Conservation (phyloP, 1,139 yeast species). For the Trichomonascaceae sp. region DNA sequence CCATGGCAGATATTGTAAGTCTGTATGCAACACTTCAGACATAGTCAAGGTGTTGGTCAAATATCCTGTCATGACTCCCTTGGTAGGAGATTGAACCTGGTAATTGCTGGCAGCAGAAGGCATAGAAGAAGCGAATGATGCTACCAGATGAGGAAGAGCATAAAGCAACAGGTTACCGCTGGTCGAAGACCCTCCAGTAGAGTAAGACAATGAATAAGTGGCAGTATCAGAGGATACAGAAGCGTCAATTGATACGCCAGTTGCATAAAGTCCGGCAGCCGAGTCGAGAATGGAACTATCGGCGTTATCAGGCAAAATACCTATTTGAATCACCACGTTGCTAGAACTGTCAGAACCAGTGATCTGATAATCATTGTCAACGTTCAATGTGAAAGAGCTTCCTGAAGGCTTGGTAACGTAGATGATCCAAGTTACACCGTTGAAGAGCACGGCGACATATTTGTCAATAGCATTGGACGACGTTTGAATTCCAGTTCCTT, state of each 20-base stretch:
- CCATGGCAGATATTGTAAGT: constrained; percentile 61
- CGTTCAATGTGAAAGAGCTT: constrained; percentile 35
- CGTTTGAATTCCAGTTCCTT: constrained; percentile 32
- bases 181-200: constrained; percentile 47
- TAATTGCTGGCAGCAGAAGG: constrained; percentile 42
- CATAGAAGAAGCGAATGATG: constrained; percentile 41
- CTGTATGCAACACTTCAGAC: constrained; percentile 45
- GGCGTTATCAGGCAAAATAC: constrained; percentile 43
- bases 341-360: constrained; percentile 41
- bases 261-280: constrained; percentile 59
- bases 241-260: constrained; percentile 38
- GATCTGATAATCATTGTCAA: constrained; percentile 36
- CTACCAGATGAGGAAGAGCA: constrained; percentile 68
- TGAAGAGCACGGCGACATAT: constrained; percentile 48
- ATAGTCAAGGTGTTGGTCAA: constrained; percentile 46
- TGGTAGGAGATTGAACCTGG: constrained; percentile 50
- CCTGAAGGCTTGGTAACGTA: constrained; percentile 49
- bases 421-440: constrained; percentile 51
- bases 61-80: constrained; percentile 61
- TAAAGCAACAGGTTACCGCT: constrained; percentile 51
- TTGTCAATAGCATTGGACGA: constrained; percentile 42
- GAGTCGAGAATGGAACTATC: constrained; percentile 40
- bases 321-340: constrained; percentile 57
- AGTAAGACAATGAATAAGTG: constrained; percentile 47
- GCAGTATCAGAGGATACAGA: constrained; percentile 37